Evolutionary conservation across 2,329 filamentous ascomycete species (phyloP).

Genomic region (Stemphylium beticola): DNA sequence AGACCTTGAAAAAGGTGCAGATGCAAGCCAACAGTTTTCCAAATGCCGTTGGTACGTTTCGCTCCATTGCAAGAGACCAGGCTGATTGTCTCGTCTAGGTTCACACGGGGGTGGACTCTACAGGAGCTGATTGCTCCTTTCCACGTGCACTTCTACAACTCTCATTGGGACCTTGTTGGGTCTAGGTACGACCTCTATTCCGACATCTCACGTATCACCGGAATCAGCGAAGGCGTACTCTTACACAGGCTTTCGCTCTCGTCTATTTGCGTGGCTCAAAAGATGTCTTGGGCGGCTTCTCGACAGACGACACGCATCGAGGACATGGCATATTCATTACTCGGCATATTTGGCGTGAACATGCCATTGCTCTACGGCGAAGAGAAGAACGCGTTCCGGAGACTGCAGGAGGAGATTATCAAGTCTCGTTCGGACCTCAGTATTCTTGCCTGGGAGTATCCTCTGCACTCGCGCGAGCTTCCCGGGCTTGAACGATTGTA

Average conservation of each 20-base stretch:
- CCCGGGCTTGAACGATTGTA: not conserved
- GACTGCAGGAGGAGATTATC: conserved; percentile 3
- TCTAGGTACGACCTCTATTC: not conserved
- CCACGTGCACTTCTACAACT: not conserved
- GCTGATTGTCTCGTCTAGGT: not conserved
- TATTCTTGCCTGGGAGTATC: not conserved
- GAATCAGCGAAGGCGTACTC: not conserved
- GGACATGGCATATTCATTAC: not conserved
- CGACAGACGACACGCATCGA: not conserved
- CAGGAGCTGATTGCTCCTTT: conserved; percentile 1
- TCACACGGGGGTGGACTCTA: conserved; percentile 1
- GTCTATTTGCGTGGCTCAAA: not conserved
- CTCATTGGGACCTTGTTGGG: not conserved
- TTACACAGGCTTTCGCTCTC: not conserved
- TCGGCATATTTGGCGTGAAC: not conserved
- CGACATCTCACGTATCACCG: not conserved
- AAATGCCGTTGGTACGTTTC: not conserved
- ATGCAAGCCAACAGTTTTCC: not conserved
- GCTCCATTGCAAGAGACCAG: not conserved
- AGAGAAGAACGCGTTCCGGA: not conserved
- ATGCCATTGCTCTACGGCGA: conserved; percentile 1
- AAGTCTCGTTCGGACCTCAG: conserved; percentile 1
- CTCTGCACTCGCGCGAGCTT: no score
- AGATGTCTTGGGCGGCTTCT: conserved; percentile 2
- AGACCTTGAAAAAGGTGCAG: not conserved